Evolutionary conservation across 2,329 filamentous ascomycete species (phyloP), one percentile per base, ranked within the genome.

Genomic region (Neoascochyta sp.): DNA sequence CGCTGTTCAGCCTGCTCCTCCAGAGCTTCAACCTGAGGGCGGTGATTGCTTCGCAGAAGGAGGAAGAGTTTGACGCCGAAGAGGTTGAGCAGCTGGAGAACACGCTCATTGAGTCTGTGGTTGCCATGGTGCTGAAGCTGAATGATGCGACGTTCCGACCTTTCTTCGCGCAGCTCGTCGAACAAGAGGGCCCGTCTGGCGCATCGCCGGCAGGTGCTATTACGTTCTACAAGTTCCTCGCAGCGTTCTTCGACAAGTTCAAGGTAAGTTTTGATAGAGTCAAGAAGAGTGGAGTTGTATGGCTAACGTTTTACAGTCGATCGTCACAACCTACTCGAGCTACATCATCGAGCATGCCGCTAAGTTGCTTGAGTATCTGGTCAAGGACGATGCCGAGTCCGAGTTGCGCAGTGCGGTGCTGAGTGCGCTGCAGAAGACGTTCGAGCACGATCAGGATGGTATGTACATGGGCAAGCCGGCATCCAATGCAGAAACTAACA

Each of bases 91-190:
- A 72, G 22, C 69, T 87, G 9, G 86, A 94, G 56, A 66, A 68
- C 2, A 68, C 71, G 1, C 43, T 86, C 45, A 83, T 86, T 55
- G 76, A 82, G 7, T 78, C 83, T 9, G 78, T 81, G 0, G 76
- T 98, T 36, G 85, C 87, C 63, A 92, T 95, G 80, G 84, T 95
- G 31, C 87, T 94, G 70, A 96, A 96, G 70, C 76, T 98, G 40
- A 96, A 95, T 65, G 92, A 98, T 57, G 81, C 84, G 1, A 80
- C 84, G 0, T 98, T 98, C 78, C 76, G 89, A 9, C 93, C 92
- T 1, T 80, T 98, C 41, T 98, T 96, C 68, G 75, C 80, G 10
- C 78, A 83, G 43, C 69, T 95, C n/a, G 73, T 93, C 24, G 86
- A 94, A 34, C 95, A 89, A 84, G 76, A 52, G 41, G 43, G 44